A percentile compares a stretch with the other conserved stretches of the same genome.
phyloP scores from a whole-genome alignment of 345 rosid genomes.

The Lumnitzera racemosa region DNA sequence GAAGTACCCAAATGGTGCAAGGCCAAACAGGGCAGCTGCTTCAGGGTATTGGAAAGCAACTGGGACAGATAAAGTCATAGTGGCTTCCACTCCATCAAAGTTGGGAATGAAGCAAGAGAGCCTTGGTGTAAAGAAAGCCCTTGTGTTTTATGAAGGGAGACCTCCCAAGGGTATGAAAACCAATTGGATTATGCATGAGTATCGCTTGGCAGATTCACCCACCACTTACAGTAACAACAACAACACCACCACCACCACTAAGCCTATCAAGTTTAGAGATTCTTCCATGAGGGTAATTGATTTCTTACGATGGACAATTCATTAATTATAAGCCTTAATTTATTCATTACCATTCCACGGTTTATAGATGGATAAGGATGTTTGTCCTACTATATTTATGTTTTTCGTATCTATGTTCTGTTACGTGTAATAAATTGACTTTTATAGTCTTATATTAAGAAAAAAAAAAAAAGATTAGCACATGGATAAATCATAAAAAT shows the following conservation, averaged over 20 bases:
- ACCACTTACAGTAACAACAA: conserved; percentile 5
- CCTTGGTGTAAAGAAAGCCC: conserved; percentile 91
- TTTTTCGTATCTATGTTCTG: no score
- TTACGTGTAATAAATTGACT: no score
- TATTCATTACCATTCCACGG: no score
- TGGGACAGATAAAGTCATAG: conserved; percentile 80
- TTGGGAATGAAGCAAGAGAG: conserved; percentile 29
- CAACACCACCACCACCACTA: conserved; percentile 1
- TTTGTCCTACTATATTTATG: no score
- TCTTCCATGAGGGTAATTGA: conserved; percentile 84
- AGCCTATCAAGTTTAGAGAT: conserved; percentile 42
- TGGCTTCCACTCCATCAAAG: conserved; percentile 17
- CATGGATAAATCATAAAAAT: no score
- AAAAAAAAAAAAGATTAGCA: no score
- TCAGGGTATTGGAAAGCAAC: conserved; percentile 99
- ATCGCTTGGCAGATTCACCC: conserved; percentile 53
- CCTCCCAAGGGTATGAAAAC: conserved; percentile 94
- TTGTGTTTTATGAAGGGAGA: conserved; percentile 88
- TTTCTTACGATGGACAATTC: background rate
- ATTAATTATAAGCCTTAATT: no score
- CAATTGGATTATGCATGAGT: conserved; percentile 98
- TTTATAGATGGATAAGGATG: no score
- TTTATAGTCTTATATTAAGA: no score
- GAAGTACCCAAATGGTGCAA: conserved; percentile 92
- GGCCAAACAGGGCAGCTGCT: conserved; percentile 96